Evolutionary conservation across 1,284 basidiomycete genomes (phyloP).

Genomic region (Gymnopus androsaceus): DNA sequence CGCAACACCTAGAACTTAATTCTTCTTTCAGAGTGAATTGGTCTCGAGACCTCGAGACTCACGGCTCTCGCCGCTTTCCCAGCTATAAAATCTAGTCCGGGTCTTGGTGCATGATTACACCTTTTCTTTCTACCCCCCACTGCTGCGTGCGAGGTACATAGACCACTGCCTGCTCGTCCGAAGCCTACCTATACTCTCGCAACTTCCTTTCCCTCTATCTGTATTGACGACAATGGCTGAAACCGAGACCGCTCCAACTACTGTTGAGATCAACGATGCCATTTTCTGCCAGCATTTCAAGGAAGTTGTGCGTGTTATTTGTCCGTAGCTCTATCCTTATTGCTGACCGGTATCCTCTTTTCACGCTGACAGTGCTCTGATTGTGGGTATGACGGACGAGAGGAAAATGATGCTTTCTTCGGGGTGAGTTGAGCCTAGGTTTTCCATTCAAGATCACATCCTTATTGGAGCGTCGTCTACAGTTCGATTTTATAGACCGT

Average conservation of each 20-base stretch:
- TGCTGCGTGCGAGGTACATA: not conserved
- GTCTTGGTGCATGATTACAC: not conserved
- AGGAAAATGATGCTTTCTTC: constrained; percentile 73
- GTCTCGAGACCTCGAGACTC: not conserved
- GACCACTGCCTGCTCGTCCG: not conserved
- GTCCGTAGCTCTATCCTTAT: constrained; percentile 4
- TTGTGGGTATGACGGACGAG: constrained; percentile 63
- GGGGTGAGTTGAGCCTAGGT: constrained; percentile 50
- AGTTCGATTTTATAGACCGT: constrained; percentile 63
- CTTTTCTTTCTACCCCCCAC: constrained; percentile 1
- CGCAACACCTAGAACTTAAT: not conserved
- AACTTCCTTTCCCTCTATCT: constrained; percentile 20
- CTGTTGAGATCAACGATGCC: constrained; percentile 71
- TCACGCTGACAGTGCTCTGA: constrained; percentile 49
- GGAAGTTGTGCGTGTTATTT: constrained; percentile 59
- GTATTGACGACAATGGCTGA: constrained; percentile 12
- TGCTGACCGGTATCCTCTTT: constrained; percentile 1
- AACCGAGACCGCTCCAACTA: constrained; percentile 23
- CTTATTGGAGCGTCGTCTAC: constrained; percentile 1
- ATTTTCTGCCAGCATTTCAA: constrained; percentile 70
- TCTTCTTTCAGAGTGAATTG: not conserved
- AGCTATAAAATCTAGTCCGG: not conserved
- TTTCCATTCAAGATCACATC: not conserved
- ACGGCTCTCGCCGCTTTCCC: constrained; percentile 1
- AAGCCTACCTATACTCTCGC: not conserved